A percentile compares a stretch with the other conserved stretches of the same genome.
phyloP scores from a whole-genome alignment of 2,329 filamentous ascomycete species.

The Aspergillus ochraceus region DNA sequence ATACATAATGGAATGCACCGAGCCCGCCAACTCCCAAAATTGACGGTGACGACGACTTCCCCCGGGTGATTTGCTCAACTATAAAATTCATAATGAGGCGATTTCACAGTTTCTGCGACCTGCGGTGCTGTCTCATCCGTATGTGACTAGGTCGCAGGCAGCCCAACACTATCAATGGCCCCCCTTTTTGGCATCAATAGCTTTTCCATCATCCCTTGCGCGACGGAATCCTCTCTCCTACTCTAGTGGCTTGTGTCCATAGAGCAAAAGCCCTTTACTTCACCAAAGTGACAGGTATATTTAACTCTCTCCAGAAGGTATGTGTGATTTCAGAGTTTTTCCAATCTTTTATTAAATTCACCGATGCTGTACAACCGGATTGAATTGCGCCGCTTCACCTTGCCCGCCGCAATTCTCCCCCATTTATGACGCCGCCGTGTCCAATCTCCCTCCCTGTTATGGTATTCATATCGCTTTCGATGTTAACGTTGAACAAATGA shows the following conservation, averaged over 20 bases:
- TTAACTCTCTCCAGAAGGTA: background rate
- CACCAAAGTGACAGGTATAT: background rate
- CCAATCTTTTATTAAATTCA: background rate
- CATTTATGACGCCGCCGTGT: background rate
- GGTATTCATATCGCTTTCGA: background rate
- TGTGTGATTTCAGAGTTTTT: background rate
- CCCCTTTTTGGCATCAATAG: background rate
- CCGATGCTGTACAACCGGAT: background rate
- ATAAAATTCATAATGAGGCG: background rate
- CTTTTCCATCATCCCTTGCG: background rate
- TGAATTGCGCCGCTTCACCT: background rate
- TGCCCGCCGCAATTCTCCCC: background rate
- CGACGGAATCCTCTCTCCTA: background rate
- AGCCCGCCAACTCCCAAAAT: background rate
- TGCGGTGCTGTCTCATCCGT: background rate
- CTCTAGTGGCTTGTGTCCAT: background rate
- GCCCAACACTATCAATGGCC: background rate
- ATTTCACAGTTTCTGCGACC: background rate
- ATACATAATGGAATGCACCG: background rate
- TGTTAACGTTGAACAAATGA: background rate
- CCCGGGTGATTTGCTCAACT: background rate
- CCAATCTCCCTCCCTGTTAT: background rate
- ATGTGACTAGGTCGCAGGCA: background rate
- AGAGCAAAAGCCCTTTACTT: background rate
- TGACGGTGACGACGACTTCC: background rate